Percentiles rank a stretch among this genome's conserved stretches.
phyloP scores from a whole-genome alignment of 202 grass and related monocot genomes.

The Carex sylvatica region DNA sequence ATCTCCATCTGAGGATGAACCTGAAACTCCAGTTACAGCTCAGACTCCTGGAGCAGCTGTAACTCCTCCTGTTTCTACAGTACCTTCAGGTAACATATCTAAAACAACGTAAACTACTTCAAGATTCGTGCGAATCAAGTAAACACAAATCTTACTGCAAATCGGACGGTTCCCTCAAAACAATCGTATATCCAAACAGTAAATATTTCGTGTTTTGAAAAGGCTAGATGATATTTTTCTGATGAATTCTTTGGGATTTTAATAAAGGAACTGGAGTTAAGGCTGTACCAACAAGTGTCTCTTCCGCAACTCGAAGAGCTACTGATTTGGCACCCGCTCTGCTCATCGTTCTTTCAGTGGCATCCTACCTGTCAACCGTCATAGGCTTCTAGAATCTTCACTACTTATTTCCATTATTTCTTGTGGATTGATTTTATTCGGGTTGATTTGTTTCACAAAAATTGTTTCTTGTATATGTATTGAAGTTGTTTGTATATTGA shows the following conservation, averaged over 20 bases:
- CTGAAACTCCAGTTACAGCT: conserved; percentile 14
- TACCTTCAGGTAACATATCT: conserved; percentile 14
- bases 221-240: background rate
- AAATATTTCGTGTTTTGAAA: background rate
- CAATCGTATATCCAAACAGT: background rate
- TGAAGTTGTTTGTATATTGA: background rate
- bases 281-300: conserved; percentile 47
- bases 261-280: conserved; percentile 20
- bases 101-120: background rate
- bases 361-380: conserved; percentile 34
- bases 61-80: conserved; percentile 4
- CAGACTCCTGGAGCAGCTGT: background rate
- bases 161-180: too few relatives aligned
- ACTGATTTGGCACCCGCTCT: conserved; percentile 9
- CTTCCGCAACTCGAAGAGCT: conserved; percentile 22
- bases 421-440: background rate
- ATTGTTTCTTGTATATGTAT: conserved; percentile 23
- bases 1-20: conserved; percentile 7
- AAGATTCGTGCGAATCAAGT: too few relatives aligned
- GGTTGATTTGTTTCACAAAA: conserved; percentile 3
- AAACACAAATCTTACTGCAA: too few relatives aligned
- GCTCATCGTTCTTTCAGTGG: conserved; percentile 23
- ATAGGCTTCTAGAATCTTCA: conserved; percentile 21
- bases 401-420: conserved; percentile 11
- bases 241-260: background rate